Evolutionary conservation across 2,329 filamentous ascomycete genomes (phyloP), one percentile per base, ranked within the genome.

Genomic region (Microcera coccophila): DNA sequence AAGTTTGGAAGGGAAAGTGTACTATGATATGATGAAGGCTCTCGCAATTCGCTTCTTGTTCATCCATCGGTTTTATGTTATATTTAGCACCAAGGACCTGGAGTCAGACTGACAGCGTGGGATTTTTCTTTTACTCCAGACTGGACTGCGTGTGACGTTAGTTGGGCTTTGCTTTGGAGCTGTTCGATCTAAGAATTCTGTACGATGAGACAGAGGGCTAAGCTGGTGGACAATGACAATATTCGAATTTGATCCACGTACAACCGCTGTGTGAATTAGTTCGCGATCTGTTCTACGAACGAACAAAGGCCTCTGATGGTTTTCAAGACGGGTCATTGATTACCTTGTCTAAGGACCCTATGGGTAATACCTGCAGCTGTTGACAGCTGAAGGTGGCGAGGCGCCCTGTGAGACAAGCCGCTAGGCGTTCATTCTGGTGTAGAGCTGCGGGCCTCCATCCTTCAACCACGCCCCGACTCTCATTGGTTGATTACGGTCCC

Each of bases 371-470:
- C n/a, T n/a, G n/a, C 22, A 26, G 22, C 22, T 26, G 7, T 26
- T 26, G 29, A 10, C 29, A 32, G 29, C 29, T 32, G 29, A n/a
- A n/a, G n/a, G n/a, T n/a, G n/a, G n/a, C n/a, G n/a, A n/a, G n/a
- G n/a, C n/a, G n/a, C n/a, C n/a, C n/a, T n/a, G n/a, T n/a, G n/a
- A n/a, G n/a, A n/a, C n/a, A n/a, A n/a, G n/a, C n/a, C n/a, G n/a
- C n/a, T n/a, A n/a, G 29, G 34, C 41, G 21, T 36, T 47, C 40
- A 19, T 37, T 32, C 20, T 39, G 38, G 39, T 26, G 32, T 35
- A 31, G 38, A 35, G 33, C 41, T 7, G 34, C 10, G 36, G 24
- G 36, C 38, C 39, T 45, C 45, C 45, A 36, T 43, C 45, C 38
- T 38, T 21, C 9, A 24, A 31, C 17, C 14, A 39, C 31, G 18